Evolutionary conservation across 208 protist genomes (phyloP), one percentile per base, ranked within the genome.

Genomic region (Wallacemonas sp.): DNA sequence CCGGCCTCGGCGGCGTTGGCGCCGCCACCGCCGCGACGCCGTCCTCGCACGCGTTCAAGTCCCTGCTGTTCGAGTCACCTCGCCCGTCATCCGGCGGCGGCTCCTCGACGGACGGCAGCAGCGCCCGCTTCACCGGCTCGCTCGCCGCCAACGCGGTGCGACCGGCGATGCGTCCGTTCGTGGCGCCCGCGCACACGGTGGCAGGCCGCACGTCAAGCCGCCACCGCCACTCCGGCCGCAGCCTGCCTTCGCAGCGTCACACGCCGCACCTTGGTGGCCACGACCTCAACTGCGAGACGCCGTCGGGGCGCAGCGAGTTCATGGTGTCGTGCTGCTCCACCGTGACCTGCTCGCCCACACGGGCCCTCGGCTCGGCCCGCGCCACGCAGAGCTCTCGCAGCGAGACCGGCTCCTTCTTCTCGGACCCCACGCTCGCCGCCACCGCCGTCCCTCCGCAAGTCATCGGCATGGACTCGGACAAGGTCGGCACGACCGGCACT

Each of bases 51-150:
- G 52, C 52, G 8, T 59, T 59, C 52, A 70, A 70, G 42, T 42
- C 42, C 2, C 22, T 70, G 38, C 36, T 46, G 39, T 70, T 70
- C 18, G 65, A 70, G 28, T 70, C 65, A 29, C 54, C 65, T 18
- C 49, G 46, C 12, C 36, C 54, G 11, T 48, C 64, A 5, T 45
- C 62, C 4, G 62, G 48, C 26, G 32, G 39, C 14, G 63, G 23
- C 42, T 59, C 52, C 12, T 59, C 52, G 8, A 41, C 52, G 8
- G 52, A 41, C 52, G 52, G 52, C 8, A 59, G 32, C 52, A 59
- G 52, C 52, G 26, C 52, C 16, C 52, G 52, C 12, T 33, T 41
- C 31, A 41, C 31, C 3, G 32, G 7, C 14, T n/a, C 14, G 8
- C 14, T 2, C 16, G 22, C 52, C 11, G 52, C 32, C 26, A 59